Conservation (phyloP, 2,329 filamentous ascomycete species). For the Cadophora gregata region DNA sequence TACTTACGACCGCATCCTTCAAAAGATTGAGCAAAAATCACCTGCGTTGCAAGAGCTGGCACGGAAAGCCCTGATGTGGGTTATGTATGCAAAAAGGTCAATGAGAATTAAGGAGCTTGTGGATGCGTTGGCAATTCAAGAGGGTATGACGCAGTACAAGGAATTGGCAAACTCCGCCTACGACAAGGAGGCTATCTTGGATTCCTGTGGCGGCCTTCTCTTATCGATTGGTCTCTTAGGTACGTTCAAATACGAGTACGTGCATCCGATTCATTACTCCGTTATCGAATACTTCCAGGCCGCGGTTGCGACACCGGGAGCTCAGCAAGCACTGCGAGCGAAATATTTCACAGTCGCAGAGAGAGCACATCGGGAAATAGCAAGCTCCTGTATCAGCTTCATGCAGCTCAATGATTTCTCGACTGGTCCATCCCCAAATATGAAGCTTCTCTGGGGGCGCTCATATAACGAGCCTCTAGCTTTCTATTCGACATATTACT, state of each 20-base stretch:
- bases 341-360: neutral
- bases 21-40: neutral
- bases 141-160: neutral
- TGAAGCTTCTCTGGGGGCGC: neutral
- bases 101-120: neutral
- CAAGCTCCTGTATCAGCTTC: neutral
- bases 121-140: neutral
- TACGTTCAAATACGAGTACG: neutral
- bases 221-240: neutral
- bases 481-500: neutral
- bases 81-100: neutral
- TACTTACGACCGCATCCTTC: constrained; percentile 6
- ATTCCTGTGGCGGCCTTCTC: neutral
- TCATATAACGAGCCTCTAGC: neutral
- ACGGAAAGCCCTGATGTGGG: constrained; percentile 7
- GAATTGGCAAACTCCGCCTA: neutral
- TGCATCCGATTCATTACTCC: constrained; percentile 3
- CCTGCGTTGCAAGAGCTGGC: neutral
- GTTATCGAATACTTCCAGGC: neutral
- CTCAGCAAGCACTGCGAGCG: neutral
- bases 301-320: no score
- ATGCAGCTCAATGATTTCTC: neutral
- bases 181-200: neutral
- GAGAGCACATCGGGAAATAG: neutral
- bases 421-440: neutral